Evolutionary conservation across 164 flowering plant species (phyloP), one percentile per base, ranked within the genome.

Genomic region (Berberis vulgaris): DNA sequence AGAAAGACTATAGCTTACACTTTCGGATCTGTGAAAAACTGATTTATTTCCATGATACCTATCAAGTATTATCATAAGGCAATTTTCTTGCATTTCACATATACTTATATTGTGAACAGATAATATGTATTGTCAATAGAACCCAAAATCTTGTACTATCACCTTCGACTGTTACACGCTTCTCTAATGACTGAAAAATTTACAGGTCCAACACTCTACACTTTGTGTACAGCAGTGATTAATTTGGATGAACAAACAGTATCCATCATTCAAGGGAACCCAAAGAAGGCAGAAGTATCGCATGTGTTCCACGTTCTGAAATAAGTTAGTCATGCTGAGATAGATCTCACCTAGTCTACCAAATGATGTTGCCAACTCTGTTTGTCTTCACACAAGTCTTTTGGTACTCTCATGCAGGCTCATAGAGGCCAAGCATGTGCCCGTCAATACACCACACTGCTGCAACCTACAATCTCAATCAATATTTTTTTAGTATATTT

Each of bases 401-500:
- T 12, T 47, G 64, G 41, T 13, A 50, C 26, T 61, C 26, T 71
- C 72, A 71, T 39, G 54, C 57, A 49, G 96, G 96, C 73, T 92
- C 96, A 63, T 87, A 78, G 44, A 92, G 89, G 64, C 97, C 98
- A 67, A 92, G 57, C 72, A 92, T 73, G 65, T 92, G 98, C 53
- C 98, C 96, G 71, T 89, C 96, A 40, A 83, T 49, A 70, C 96
- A 84, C 46, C 86, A 70, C 84, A 88, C 54, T 4, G 98, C 89
- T 45, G 96, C 98, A 70, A 89, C 86, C 98, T 87, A 79, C 67
- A 63, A 59, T 8, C 68, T 26, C 67, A 63, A 45, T 43, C 44
- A 13, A 39, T 13, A 26, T 12, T 40, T 11, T 50, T 11, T 11
- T 12, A 43, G 7, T 26, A 4, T 11, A n/a, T 41, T 43, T 68